Evolutionary conservation across 148 eudicot genomes (phyloP).

Genomic region (Pharnaceum exiguum): DNA sequence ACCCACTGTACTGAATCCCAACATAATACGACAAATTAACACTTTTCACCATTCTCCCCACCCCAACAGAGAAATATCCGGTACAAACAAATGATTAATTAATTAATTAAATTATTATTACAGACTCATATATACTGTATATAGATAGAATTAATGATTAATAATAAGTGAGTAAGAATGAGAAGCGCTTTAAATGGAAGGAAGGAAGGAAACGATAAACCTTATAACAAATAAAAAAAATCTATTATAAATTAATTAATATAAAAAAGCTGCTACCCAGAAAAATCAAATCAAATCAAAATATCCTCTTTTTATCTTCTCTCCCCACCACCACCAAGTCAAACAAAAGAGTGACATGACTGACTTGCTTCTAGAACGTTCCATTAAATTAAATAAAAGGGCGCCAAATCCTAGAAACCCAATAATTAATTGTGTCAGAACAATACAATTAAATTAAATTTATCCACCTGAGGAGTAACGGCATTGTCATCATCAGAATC

Average conservation of each 20-base stretch:
- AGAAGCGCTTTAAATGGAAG: conserved; percentile 18
- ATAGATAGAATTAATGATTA: conserved; percentile 8
- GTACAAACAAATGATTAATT: background rate
- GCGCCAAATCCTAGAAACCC: conserved; percentile 50
- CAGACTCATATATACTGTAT: conserved; percentile 3
- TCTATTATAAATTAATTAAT: background rate
- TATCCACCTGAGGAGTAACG: conserved; percentile 6
- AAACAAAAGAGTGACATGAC: conserved; percentile 23
- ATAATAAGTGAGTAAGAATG: background rate
- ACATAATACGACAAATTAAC: conserved; percentile 36
- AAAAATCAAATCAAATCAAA: conserved; percentile 1
- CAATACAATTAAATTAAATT: background rate
- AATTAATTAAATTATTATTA: background rate
- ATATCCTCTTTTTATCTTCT: no score
- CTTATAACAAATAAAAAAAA: background rate
- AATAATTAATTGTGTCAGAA: background rate
- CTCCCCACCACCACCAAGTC: conserved; percentile 37
- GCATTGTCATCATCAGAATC: conserved; percentile 12
- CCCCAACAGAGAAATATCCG: conserved; percentile 1
- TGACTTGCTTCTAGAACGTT: conserved; percentile 18
- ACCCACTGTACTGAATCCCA: background rate
- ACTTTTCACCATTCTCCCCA: conserved; percentile 33
- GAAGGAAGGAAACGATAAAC: conserved; percentile 2
- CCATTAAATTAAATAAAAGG: conserved; percentile 18
- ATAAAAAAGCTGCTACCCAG: conserved; percentile 23